phyloP scores from a whole-genome alignment of 2,329 filamentous ascomycete species.

The Aspergillus vadensis region DNA sequence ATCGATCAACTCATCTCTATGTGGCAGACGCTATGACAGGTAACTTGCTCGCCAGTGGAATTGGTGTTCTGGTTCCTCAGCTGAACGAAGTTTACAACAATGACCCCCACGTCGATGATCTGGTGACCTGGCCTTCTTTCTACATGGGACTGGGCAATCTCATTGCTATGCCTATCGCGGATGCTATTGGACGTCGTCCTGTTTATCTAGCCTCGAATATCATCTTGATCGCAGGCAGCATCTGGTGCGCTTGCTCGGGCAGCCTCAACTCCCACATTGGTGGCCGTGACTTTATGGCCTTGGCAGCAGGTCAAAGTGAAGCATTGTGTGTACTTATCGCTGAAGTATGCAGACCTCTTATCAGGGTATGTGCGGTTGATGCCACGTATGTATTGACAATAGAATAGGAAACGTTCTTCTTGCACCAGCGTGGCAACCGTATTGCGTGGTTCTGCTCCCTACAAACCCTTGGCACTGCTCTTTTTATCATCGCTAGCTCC shows the following conservation, averaged over 20 bases:
- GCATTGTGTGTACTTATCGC: constrained; percentile 42
- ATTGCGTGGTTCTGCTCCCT: constrained; percentile 17
- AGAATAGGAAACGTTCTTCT: constrained; percentile 40
- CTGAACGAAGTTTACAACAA: constrained; percentile 13
- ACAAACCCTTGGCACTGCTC: constrained; percentile 18
- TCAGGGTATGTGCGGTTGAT: not conserved
- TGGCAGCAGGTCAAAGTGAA: constrained; percentile 44
- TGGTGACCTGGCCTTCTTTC: constrained; percentile 31
- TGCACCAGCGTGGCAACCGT: constrained; percentile 41
- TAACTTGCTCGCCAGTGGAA: constrained; percentile 12
- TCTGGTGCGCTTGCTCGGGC: constrained; percentile 24
- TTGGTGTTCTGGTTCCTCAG: constrained; percentile 13
- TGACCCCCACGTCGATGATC: constrained; percentile 31
- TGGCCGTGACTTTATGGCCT: constrained; percentile 37
- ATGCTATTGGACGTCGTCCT: constrained; percentile 16
- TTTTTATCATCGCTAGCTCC: constrained; percentile 33
- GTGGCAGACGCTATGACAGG: constrained; percentile 9
- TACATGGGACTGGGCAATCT: constrained; percentile 24
- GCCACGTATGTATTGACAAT: not conserved
- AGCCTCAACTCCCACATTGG: constrained; percentile 36
- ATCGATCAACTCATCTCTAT: no score
- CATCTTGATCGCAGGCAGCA: constrained; percentile 12
- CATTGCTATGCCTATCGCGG: constrained; percentile 17
- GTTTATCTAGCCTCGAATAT: constrained; percentile 14
- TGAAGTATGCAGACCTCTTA: constrained; percentile 15